phyloP scores from a whole-genome alignment of 495 filamentous ascomycete genomes.

The Daldinia caldariorum region DNA sequence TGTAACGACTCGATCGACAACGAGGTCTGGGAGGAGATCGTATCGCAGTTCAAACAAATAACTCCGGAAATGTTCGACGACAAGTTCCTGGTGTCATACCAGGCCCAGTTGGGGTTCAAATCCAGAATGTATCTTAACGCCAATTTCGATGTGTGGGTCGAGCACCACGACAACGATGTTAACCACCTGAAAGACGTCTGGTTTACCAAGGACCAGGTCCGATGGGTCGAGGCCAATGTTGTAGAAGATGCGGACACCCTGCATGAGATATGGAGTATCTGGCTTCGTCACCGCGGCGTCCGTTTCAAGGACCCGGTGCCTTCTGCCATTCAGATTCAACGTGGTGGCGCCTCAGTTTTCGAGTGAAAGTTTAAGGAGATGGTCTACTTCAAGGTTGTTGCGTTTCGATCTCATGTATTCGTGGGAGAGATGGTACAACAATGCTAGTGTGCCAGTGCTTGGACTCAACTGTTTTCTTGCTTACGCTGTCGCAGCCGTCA shows the following conservation, averaged over 20 bases:
- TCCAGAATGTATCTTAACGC: not conserved
- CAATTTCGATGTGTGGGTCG: not conserved
- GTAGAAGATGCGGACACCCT: not conserved
- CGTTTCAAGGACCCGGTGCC: not conserved
- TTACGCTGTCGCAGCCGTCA: not conserved
- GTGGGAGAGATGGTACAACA: not conserved
- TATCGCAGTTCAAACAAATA: not conserved
- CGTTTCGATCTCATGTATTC: not conserved
- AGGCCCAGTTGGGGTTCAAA: not conserved
- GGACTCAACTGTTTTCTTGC: not conserved
- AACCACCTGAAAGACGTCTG: not conserved
- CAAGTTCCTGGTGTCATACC: no score
- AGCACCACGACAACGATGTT: not conserved
- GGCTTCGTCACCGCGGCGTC: not conserved
- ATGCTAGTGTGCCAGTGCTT: not conserved
- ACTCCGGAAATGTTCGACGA: not conserved
- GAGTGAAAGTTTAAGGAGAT: not conserved
- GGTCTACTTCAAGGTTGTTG: not conserved
- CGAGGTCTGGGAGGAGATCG: not conserved
- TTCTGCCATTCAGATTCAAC: not conserved
- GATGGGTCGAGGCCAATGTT: not conserved
- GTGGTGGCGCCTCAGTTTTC: slow-evolving; percentile 1
- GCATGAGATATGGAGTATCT: not conserved
- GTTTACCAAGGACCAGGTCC: not conserved
- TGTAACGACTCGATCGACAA: not conserved